Conservation (phyloP, 2,329 filamentous ascomycete genomes). For the Tolypocladium endophyticum region DNA sequence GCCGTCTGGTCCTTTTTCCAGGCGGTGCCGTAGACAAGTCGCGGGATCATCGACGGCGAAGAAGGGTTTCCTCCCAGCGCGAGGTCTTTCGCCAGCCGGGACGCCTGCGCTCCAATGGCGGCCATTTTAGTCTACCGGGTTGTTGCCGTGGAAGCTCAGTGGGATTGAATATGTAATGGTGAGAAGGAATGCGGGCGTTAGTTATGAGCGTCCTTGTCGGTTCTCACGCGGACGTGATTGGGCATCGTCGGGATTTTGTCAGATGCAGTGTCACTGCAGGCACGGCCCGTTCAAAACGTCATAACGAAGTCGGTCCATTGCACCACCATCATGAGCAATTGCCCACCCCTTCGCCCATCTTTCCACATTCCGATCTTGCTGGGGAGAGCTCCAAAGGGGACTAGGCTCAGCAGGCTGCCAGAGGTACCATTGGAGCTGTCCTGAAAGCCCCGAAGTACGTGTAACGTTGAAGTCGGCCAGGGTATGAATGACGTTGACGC, state of each 20-base stretch:
- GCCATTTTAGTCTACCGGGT: constrained; percentile 9
- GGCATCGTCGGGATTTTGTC: neutral
- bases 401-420: neutral
- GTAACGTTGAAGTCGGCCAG: neutral
- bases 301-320: neutral
- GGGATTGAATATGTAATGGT: neutral
- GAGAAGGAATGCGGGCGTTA: neutral
- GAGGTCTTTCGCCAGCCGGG: constrained; percentile 21
- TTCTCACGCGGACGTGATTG: neutral
- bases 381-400: too few relatives aligned
- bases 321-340: neutral
- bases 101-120: constrained; percentile 14
- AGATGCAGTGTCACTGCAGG: neutral
- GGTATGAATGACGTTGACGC: neutral
- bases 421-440: neutral
- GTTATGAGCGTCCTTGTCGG: neutral
- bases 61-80: constrained; percentile 16
- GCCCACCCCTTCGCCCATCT: neutral
- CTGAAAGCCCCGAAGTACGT: neutral
- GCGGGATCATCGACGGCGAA: constrained; percentile 31
- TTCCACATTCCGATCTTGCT: neutral
- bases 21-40: constrained; percentile 68
- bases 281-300: neutral
- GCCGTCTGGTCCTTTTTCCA: constrained; percentile 67
- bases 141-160: neutral